A percentile compares a stretch with the other conserved stretches of the same genome.
phyloP scores from a whole-genome alignment of 2,329 filamentous ascomycete species.

The Phaeophleospora eucalypticola region DNA sequence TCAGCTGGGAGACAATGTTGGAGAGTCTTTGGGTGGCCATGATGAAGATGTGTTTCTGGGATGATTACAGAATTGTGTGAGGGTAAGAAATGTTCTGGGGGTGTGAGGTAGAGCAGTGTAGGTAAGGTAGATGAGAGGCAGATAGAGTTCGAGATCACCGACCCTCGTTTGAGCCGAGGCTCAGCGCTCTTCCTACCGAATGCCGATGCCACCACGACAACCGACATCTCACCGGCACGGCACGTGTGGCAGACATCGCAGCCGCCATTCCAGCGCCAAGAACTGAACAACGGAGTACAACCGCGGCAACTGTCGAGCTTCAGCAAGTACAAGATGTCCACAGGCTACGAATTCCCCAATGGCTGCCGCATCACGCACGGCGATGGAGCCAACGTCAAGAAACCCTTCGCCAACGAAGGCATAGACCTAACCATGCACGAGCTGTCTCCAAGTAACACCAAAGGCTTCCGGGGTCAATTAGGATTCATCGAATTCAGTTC shows the following conservation, averaged over 20 bases:
- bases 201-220: neutral
- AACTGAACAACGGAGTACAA: no score
- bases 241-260: no score
- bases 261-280: no score
- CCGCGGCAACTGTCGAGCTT: no score
- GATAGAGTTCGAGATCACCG: neutral
- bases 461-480: constrained; percentile 18
- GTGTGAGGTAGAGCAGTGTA: neutral
- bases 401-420: constrained; percentile 20
- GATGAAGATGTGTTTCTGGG: constrained; percentile 27
- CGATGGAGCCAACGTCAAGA: constrained; percentile 20
- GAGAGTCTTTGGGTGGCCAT: constrained; percentile 85
- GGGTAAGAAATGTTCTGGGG: neutral
- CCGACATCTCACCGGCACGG: no score
- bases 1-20: constrained; percentile 82
- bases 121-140: neutral
- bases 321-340: no score
- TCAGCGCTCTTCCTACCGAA: neutral
- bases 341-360: constrained; percentile 11
- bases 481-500: constrained; percentile 21
- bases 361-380: constrained; percentile 23
- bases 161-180: neutral
- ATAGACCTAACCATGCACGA: constrained; percentile 22
- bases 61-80: neutral
- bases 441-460: constrained; percentile 17